These are phyloP conservation scores for Pseudogymnoascus sp. DNA, from an alignment of 2,329 filamentous ascomycete genomes.

Conservation along the genomic window DNA sequence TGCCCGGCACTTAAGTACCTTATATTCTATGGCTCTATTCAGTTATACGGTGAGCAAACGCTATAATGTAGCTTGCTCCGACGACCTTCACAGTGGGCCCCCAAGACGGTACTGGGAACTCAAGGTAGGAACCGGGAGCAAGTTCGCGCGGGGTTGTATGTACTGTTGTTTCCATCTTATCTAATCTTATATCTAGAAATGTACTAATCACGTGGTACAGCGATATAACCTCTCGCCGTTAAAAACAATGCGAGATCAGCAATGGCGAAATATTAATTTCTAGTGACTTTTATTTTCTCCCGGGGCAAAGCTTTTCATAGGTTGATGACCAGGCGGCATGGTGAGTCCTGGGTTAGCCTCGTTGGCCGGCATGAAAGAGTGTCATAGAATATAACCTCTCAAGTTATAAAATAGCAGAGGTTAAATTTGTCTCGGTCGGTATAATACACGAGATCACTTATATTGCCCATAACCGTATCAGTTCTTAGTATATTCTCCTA, in stretches of 20 bases:
- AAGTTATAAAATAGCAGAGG: background rate
- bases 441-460: background rate
- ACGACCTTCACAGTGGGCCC: background rate
- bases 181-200: background rate
- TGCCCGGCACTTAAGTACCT: background rate
- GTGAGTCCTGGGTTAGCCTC: background rate
- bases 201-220: background rate
- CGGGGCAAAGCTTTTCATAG: too few relatives aligned
- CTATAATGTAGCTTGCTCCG: background rate
- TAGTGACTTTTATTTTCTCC: too few relatives aligned
- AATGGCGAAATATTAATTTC: background rate
- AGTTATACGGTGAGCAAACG: slow-evolving; percentile 1
- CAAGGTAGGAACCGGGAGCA: background rate
- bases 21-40: background rate
- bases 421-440: background rate
- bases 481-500: background rate
- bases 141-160: background rate
- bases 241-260: background rate
- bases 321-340: too few relatives aligned
- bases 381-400: background rate
- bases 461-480: background rate
- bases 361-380: background rate
- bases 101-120: background rate
- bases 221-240: too few relatives aligned
- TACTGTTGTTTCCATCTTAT: background rate